A percentile compares a stretch with the other conserved stretches of the same genome.
Evolutionary conservation across 345 rosid species (phyloP).

Genomic region (Boechera retrofracta): DNA sequence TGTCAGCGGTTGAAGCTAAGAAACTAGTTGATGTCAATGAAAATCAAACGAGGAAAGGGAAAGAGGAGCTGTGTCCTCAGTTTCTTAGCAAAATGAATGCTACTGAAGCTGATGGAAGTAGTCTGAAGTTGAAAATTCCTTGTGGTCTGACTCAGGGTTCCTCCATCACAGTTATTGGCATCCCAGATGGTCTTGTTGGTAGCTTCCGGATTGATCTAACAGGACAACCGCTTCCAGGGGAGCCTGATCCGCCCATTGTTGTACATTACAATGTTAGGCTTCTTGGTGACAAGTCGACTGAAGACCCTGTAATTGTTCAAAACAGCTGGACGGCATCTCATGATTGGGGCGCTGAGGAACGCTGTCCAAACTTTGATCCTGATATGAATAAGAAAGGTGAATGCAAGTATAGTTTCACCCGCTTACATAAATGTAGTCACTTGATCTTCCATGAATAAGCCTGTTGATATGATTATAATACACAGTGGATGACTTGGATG

Average conservation of each 20-base stretch:
- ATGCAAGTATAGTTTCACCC: slow-evolving; percentile 2
- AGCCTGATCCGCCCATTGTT: slow-evolving; percentile 96
- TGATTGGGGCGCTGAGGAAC: slow-evolving; percentile 98
- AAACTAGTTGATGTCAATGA: slow-evolving; percentile 55
- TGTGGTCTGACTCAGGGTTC: slow-evolving; percentile 98
- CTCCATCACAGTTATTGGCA: slow-evolving; percentile 85
- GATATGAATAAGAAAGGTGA: slow-evolving; percentile 66
- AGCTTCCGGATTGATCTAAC: slow-evolving; percentile 84
- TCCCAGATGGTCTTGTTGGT: slow-evolving; percentile 89
- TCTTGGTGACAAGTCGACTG: slow-evolving; percentile 91
- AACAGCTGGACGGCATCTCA: slow-evolving; percentile 92
- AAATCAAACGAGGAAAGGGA: slow-evolving; percentile 52
- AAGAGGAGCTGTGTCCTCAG: slow-evolving; percentile 86
- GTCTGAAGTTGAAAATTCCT: slow-evolving; percentile 66
- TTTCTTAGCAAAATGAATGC: slow-evolving; percentile 85
- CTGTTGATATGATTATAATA: not conserved
- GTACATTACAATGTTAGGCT: slow-evolving; percentile 97
- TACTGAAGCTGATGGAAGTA: slow-evolving; percentile 55
- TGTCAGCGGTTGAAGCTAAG: slow-evolving; percentile 76
- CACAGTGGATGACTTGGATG: slow-evolving; percentile 81
- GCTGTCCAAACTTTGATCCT: slow-evolving; percentile 84
- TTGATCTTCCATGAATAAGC: slow-evolving; percentile 1
- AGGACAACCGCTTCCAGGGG: slow-evolving; percentile 97
- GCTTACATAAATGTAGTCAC: not conserved
- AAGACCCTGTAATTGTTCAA: slow-evolving; percentile 96